These are phyloP conservation scores for Quercus tomentella DNA, from an alignment of 331 rosid genomes.

Conservation along the genomic window DNA sequence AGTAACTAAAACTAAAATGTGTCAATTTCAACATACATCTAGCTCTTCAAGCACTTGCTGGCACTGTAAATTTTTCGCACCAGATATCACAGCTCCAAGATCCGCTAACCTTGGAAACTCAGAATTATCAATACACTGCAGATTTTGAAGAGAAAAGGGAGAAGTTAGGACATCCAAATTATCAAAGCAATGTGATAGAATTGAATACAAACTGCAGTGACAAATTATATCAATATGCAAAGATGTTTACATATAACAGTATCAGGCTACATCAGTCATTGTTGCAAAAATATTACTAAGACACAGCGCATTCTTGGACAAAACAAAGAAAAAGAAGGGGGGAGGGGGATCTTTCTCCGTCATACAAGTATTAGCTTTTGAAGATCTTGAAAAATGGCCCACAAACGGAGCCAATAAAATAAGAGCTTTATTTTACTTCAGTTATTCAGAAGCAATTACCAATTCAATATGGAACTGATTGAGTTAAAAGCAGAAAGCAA, in stretches of 20 bases:
- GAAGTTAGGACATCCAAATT: not conserved
- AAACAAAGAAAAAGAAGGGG: not conserved
- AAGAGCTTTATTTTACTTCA: not conserved
- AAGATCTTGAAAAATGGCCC: not conserved
- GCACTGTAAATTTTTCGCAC: conserved; percentile 94
- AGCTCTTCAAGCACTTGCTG: conserved; percentile 98
- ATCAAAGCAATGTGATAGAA: not conserved
- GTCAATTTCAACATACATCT: conserved; percentile 58
- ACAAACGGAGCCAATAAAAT: not conserved
- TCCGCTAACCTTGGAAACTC: conserved; percentile 92
- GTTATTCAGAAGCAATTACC: not conserved
- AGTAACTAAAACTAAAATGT: conserved; percentile 2
- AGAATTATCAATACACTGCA: conserved; percentile 97
- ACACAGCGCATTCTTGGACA: not conserved
- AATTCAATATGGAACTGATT: not conserved
- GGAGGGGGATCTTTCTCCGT: not conserved
- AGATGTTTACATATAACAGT: not conserved
- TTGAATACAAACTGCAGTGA: not conserved
- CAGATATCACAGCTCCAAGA: conserved; percentile 98
- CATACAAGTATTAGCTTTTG: not conserved
- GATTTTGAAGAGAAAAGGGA: conserved; percentile 18
- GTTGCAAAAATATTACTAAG: not conserved
- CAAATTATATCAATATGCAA: not conserved
- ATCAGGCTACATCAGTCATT: not conserved
- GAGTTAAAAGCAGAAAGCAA: not conserved